phyloP scores from a whole-genome alignment of 163 green algal genomes.

The Coccomyxa subellipsoidea region DNA sequence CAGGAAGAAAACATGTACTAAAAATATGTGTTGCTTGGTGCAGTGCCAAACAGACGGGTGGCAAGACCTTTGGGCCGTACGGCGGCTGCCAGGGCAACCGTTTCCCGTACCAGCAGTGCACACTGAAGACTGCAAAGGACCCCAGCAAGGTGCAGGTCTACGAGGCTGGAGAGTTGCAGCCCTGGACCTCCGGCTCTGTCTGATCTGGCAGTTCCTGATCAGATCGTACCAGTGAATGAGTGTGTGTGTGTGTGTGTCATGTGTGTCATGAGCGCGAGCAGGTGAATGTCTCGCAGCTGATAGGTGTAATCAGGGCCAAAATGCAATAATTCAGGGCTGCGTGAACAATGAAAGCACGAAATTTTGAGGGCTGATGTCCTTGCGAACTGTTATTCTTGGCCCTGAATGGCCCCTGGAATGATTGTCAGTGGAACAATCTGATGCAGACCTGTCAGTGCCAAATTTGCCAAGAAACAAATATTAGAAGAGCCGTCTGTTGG shows the following conservation, averaged over 20 bases:
- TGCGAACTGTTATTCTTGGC: neutral
- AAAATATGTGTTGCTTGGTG: neutral
- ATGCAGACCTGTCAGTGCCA: neutral
- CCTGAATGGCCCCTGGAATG: neutral
- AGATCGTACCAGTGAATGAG: neutral
- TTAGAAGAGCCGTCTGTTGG: too few species aligned
- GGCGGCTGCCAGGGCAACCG: slow-evolving; percentile 17
- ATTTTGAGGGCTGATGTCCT: neutral
- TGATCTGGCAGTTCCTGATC: neutral
- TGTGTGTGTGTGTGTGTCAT: neutral
- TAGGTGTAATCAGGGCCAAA: too few species aligned
- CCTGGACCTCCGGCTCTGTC: neutral
- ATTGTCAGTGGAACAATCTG: neutral
- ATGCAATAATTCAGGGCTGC: neutral
- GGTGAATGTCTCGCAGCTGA: too few species aligned
- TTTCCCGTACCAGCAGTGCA: slow-evolving; percentile 19
- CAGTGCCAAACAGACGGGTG: neutral
- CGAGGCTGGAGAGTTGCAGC: slow-evolving; percentile 6
- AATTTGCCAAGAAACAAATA: neutral
- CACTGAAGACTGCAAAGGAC: slow-evolving; percentile 8
- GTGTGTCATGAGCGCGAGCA: too few species aligned
- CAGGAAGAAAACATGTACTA: too few species aligned
- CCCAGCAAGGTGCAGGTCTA: neutral
- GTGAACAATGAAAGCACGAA: too few species aligned
- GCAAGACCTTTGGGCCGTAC: slow-evolving; percentile 15